A percentile compares a stretch with the other conserved stretches of the same genome.
These are phyloP conservation scores for Saitozyma podzolica DNA, from an alignment of 768 basidiomycete species.

Conservation along the genomic window DNA sequence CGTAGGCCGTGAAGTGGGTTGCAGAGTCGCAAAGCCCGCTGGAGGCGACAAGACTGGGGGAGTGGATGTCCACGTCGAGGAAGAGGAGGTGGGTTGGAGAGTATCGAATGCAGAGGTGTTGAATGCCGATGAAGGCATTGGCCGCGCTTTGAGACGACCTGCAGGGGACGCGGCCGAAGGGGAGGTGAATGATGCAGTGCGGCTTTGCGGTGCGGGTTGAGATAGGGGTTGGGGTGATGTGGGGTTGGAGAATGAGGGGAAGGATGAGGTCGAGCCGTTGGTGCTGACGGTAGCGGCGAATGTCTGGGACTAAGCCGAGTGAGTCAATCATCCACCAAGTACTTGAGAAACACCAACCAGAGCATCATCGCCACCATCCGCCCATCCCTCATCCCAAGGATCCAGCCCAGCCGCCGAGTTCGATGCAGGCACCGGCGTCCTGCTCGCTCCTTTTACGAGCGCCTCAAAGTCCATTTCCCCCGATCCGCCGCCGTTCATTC, in stretches of 20 bases:
- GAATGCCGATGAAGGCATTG: constrained; percentile 43
- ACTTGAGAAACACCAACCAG: constrained; percentile 21
- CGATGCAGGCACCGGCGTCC: not conserved
- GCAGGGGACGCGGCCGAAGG: constrained; percentile 8
- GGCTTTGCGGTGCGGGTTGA: constrained; percentile 1
- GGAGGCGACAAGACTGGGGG: constrained; percentile 4
- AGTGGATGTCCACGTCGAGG: constrained; percentile 6
- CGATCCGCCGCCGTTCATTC: not conserved
- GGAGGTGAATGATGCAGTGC: constrained; percentile 3
- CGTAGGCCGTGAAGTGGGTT: constrained; percentile 9
- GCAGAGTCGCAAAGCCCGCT: constrained; percentile 15
- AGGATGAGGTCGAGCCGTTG: constrained; percentile 12
- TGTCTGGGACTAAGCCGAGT: constrained; percentile 8
- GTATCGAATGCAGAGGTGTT: constrained; percentile 38
- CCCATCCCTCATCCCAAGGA: constrained; percentile 45
- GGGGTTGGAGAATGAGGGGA: constrained; percentile 16
- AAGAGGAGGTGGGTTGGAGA: constrained; percentile 1
- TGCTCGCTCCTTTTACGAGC: constrained; percentile 38
- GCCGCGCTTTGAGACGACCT: constrained; percentile 39
- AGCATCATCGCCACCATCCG: constrained; percentile 18
- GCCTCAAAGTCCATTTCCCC: constrained; percentile 71
- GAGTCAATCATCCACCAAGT: not conserved
- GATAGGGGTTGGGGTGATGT: constrained; percentile 13
- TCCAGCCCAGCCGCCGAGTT: constrained; percentile 17
- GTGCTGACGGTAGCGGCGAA: constrained; percentile 9